These are phyloP conservation scores for Solanum medicagineum DNA, from an alignment of 257 asterid genomes.

Conservation along the genomic window DNA sequence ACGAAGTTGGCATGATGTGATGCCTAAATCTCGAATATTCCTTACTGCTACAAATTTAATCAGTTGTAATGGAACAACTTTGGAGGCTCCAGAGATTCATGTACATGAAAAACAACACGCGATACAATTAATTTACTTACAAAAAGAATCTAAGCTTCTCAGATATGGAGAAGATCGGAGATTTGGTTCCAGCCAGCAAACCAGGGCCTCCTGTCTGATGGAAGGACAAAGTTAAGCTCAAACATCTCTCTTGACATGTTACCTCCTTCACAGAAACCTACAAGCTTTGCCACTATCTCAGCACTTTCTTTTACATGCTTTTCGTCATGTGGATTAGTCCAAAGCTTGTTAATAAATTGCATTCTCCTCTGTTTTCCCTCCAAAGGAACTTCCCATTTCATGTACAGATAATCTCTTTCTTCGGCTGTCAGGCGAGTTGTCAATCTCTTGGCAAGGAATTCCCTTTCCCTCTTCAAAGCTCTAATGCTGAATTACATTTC, in stretches of 20 bases:
- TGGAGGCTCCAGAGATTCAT: slow-evolving; percentile 15
- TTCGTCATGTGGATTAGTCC: slow-evolving; percentile 65
- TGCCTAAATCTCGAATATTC: background rate
- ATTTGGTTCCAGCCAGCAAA: slow-evolving; percentile 81
- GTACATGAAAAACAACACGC: background rate
- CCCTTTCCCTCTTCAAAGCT: slow-evolving; percentile 79
- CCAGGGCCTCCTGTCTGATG: slow-evolving; percentile 81
- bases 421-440: slow-evolving; percentile 56
- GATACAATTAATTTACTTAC: slow-evolving; percentile 7
- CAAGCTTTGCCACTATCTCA: slow-evolving; percentile 81
- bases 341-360: slow-evolving; percentile 73
- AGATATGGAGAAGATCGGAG: slow-evolving; percentile 65
- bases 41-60: background rate
- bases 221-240: slow-evolving; percentile 77
- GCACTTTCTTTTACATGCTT: slow-evolving; percentile 74
- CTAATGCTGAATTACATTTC: slow-evolving; percentile 31
- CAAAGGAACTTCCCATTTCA: slow-evolving; percentile 82
- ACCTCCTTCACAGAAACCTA: slow-evolving; percentile 68
- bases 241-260: slow-evolving; percentile 85
- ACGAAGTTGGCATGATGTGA: background rate
- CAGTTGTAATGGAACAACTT: background rate
- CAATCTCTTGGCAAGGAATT: slow-evolving; percentile 78
- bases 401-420: slow-evolving; percentile 69
- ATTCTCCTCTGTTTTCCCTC: slow-evolving; percentile 76
- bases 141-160: slow-evolving; percentile 23